These are phyloP conservation scores for Colletotrichum horii DNA, from an alignment of 2,329 filamentous ascomycete species.

Conservation along the genomic window DNA sequence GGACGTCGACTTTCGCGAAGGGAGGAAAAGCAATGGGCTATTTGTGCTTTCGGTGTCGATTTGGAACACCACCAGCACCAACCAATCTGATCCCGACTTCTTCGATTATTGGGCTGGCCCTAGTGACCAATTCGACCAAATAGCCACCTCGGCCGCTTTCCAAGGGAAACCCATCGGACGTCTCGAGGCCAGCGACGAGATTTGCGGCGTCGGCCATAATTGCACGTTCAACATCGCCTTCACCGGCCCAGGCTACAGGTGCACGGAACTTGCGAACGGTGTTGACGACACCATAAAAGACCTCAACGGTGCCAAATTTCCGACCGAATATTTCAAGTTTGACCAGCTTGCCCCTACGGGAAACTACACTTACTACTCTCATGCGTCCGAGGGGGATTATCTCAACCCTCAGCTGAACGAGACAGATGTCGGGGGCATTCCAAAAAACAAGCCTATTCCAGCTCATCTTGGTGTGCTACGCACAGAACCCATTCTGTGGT, in stretches of 20 bases:
- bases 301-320: slow-evolving; percentile 27
- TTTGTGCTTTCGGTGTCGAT: slow-evolving; percentile 32
- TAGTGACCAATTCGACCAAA: slow-evolving; percentile 28
- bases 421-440: slow-evolving; percentile 30
- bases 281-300: slow-evolving; percentile 25
- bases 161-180: slow-evolving; percentile 27
- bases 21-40: slow-evolving; percentile 31
- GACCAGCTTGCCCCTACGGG: slow-evolving; percentile 31
- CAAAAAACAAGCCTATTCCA: slow-evolving; percentile 12
- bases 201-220: slow-evolving; percentile 38
- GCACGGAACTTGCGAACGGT: slow-evolving; percentile 32
- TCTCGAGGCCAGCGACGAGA: slow-evolving; percentile 31
- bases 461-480: slow-evolving; percentile 36
- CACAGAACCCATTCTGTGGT: slow-evolving; percentile 39
- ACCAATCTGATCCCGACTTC: too few species aligned
- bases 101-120: slow-evolving; percentile 36
- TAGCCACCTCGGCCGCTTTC: slow-evolving; percentile 31
- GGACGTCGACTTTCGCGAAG: slow-evolving; percentile 34
- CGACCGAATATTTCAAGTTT: slow-evolving; percentile 25
- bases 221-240: slow-evolving; percentile 39
- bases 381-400: slow-evolving; percentile 33
- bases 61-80: slow-evolving; percentile 40
- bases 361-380: slow-evolving; percentile 34
- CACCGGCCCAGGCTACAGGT: slow-evolving; percentile 40
- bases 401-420: slow-evolving; percentile 25